A percentile compares a stretch with the other conserved stretches of the same genome.
Conservation (phyloP, 768 basidiomycete species). For the Naematelia aurantialba region DNA sequence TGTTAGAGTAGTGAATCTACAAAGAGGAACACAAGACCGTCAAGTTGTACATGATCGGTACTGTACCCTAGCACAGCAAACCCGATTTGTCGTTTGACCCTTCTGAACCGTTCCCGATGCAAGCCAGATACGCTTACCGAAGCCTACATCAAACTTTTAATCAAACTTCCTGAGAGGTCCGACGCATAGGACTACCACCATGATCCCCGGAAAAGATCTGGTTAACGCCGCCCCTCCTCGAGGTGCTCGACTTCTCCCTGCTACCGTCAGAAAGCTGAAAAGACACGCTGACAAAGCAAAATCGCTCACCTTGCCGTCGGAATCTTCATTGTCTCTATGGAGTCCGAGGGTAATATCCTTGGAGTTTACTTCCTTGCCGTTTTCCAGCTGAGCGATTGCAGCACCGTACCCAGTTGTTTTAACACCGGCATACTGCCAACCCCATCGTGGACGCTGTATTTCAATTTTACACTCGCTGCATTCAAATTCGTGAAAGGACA, state of each 20-base stretch:
- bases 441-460: conserved; percentile 14
- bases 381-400: conserved; percentile 15
- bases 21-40: too few relatives aligned
- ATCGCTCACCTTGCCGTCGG: background rate
- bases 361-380: conserved; percentile 4
- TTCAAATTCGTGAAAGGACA: background rate
- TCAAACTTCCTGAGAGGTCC: too few relatives aligned
- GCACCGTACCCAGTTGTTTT: conserved; percentile 25
- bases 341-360: background rate
- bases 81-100: too few relatives aligned
- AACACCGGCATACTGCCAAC: conserved; percentile 21
- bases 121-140: too few relatives aligned
- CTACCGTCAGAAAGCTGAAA: background rate
- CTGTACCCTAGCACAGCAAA: too few relatives aligned
- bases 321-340: background rate
- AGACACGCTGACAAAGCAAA: background rate
- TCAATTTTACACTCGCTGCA: too few relatives aligned
- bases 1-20: too few relatives aligned
- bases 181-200: too few relatives aligned
- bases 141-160: too few relatives aligned
- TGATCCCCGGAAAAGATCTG: too few relatives aligned
- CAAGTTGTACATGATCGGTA: too few relatives aligned
- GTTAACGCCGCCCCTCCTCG: background rate
- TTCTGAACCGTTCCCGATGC: too few relatives aligned
- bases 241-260: background rate